These are phyloP conservation scores for Patellaria atrata DNA, from an alignment of 495 filamentous ascomycete genomes.

Conservation along the genomic window DNA sequence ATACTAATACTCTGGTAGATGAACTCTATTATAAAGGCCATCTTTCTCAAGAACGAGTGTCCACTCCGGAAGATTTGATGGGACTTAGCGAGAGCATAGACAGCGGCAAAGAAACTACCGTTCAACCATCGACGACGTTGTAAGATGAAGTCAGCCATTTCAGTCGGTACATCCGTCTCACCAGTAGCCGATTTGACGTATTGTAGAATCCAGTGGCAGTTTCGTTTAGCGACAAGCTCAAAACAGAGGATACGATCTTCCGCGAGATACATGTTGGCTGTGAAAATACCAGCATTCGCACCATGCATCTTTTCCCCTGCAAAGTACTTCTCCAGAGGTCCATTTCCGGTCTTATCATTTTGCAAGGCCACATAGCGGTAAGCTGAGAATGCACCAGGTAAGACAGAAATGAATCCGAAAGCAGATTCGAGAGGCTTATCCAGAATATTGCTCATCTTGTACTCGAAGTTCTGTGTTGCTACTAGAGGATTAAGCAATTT, in stretches of 20 bases:
- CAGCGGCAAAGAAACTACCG: conserved; percentile 94
- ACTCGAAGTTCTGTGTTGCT: conserved; percentile 97
- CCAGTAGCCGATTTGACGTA: conserved; percentile 96
- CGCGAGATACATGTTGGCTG: conserved; percentile 98
- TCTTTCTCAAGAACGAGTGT: conserved; percentile 75
- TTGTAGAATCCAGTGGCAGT: conserved; percentile 90
- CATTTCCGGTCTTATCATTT: conserved; percentile 86
- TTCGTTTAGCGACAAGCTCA: conserved; percentile 93
- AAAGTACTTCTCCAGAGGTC: conserved; percentile 94
- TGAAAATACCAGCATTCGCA: conserved; percentile 90
- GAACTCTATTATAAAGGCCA: conserved; percentile 85
- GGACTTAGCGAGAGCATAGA: conserved; percentile 89
- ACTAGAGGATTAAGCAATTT: conserved; percentile 88
- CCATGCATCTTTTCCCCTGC: conserved; percentile 96
- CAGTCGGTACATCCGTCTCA: conserved; percentile 95
- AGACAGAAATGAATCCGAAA: conserved; percentile 93
- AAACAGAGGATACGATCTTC: conserved; percentile 99
- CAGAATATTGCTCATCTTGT: conserved; percentile 99
- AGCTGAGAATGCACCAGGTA: conserved; percentile 95
- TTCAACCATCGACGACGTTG: conserved; percentile 97
- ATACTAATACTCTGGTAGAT: conserved; percentile 87
- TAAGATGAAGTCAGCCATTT: conserved; percentile 87
- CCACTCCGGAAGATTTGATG: conserved; percentile 87
- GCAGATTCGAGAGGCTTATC: conserved; percentile 96
- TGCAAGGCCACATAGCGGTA: conserved; percentile 91